Base-by-base conservation (phyloP, 768 basidiomycete genomes). In the Boletus speciosus region DNA sequence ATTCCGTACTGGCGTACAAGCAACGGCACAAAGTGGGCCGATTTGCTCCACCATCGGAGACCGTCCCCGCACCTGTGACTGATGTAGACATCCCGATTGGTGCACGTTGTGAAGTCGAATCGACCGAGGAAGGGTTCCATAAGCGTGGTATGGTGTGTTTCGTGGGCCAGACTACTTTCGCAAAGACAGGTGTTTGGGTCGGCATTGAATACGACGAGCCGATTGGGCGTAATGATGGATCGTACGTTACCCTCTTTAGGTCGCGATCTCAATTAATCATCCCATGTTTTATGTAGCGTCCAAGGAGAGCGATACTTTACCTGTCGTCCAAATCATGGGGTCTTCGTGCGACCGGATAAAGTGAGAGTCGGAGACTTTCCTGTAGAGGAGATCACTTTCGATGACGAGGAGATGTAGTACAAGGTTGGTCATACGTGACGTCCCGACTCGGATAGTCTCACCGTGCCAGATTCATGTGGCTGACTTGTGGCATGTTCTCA, bases 131-230 rank as follows among this genome's bases (percentile, higher is more conserved):
- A 12, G 87, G 81, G 1, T 72, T 93, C 51, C 81, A 78, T 47
- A 91, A 90, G 68, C 82, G 91, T 5, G 96, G 96, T 0, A 84
- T 84, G 0, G 86, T 98, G 39, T 78, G 85, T n/a, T 98, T 86
- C 61, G 85, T 93, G 27, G 96, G 96, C 0, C 69, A 74, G 36
- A 92, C 94, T 0, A 77, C 79, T 52, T 97, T 98, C 65, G 81
- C 78, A 54, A 81, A 76, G 14, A 66, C 71, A 4, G 83, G 86
- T 0, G 70, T 83, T 1, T 98, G 95, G 95, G 81, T 98, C 1
- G 96, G 96, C 0, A 77, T 98, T 19, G 92, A 96, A 68, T 91
- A 94, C 65, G 96, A 98, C 66, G 96, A 98, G 63, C 95, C 96
- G 4, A 78, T 92, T 23, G 96, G 96, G 11, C 98, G 95, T 74